These are phyloP conservation scores for Paramecium sexaurelia DNA, from an alignment of 73 alveolate species.

Conservation along the genomic window DNA sequence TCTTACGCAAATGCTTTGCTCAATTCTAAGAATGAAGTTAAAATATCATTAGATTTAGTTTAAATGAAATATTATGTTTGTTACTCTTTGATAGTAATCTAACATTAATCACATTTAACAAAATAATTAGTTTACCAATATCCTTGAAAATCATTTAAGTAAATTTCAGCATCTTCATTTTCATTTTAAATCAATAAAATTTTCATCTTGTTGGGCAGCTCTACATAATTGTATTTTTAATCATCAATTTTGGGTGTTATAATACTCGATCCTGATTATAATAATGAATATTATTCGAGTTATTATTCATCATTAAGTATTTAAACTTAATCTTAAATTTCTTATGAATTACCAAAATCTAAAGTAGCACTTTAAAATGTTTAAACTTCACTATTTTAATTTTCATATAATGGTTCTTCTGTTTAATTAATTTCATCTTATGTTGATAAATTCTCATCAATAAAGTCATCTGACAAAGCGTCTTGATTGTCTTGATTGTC, in stretches of 20 bases:
- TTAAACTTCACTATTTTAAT: neutral
- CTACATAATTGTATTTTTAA: neutral
- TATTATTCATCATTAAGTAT: neutral
- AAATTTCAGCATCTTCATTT: neutral
- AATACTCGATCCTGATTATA: neutral
- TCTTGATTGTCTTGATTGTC: neutral
- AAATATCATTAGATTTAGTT: neutral
- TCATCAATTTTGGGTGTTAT: neutral
- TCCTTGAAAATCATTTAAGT: conserved; percentile 22
- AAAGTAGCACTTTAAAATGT: neutral
- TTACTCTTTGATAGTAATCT: conserved; percentile 16
- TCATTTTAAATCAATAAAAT: neutral
- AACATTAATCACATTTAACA: conserved; percentile 27
- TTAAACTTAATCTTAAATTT: neutral
- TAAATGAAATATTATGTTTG: neutral
- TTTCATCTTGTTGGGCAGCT: neutral
- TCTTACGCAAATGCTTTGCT: neutral
- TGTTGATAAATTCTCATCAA: neutral
- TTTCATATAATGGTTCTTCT: neutral
- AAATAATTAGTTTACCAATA: conserved; percentile 19
- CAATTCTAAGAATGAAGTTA: neutral
- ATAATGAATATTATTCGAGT: neutral
- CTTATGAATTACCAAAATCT: neutral
- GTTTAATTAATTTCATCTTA: neutral
- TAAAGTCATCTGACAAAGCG: neutral